Base-by-base conservation (phyloP, 139 green algal species). In the Chlorokybus atmophyticus region DNA sequence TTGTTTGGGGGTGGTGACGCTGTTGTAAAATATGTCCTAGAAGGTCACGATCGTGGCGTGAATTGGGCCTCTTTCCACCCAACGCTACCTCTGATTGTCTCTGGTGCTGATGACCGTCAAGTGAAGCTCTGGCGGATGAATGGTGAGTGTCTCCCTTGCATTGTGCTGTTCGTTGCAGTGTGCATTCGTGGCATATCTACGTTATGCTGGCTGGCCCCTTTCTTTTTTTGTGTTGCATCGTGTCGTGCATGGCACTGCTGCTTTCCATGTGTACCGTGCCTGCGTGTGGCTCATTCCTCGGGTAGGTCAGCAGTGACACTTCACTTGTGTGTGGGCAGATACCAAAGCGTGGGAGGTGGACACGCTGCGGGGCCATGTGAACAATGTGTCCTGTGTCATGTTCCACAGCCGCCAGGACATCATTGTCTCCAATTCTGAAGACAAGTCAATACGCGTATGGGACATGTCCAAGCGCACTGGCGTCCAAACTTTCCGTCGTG, bases 41-140 rank as follows among this genome's bases (percentile, higher is more conserved):
- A 99, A 71, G 92, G 92, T 3, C 92, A 99, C 63, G 92, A 99
- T 75, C 73, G 92, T 3, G 92, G 92, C 4, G 92, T 99, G 3
- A 99, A 99, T 79, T 99, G 92, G 92, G 92, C 86, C 1, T 71
- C 82, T 4, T 99, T 99, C 81, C 92, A 99, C 75, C 92, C 92
- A 59, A 87, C 78, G 0, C 79, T 99, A 41, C 92, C 92, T 2
- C 79, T 99, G 35, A 95, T 99, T 29, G 91, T 99, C 38, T 95
- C 86, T 17, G 92, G 92, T 8, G 92, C 92, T n/a, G 92, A 99
- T 62, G 92, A 99, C 73, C 76, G 92, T 5, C 89, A 96, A 68
- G 85, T 98, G 65, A 98, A 98, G 76, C 82, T 98, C 24, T 98
- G 90, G 90, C 80, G 90, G 54, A 96, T 95, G 82, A 98, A 98